Conservation (phyloP, 2,329 filamentous ascomycete species). For the Gremmenia infestans region DNA sequence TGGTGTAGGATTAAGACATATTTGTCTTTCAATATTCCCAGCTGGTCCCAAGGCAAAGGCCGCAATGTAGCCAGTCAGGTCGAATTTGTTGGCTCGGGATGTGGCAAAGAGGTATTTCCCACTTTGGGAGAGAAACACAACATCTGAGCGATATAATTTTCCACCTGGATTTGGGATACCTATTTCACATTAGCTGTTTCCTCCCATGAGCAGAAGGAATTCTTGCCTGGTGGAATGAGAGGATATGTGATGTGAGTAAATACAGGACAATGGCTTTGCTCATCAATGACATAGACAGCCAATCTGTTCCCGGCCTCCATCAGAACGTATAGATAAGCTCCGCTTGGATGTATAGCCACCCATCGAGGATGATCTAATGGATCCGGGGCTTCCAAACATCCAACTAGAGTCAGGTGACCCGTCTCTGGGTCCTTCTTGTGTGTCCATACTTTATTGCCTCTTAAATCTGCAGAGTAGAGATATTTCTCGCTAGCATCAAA, state of each 20-base stretch:
- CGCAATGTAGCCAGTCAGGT: constrained; percentile 75
- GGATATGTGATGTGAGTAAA: constrained; percentile 75
- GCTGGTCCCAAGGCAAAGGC: constrained; percentile 66
- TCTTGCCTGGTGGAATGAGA: constrained; percentile 67
- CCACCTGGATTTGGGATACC: constrained; percentile 30
- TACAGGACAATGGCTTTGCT: constrained; percentile 65
- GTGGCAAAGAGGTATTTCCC: constrained; percentile 78
- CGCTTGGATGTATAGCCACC: constrained; percentile 77
- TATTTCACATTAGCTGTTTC: constrained; percentile 17
- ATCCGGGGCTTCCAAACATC: constrained; percentile 65
- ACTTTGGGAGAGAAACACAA: constrained; percentile 67
- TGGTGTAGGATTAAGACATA: constrained; percentile 77
- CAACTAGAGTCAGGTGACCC: constrained; percentile 63
- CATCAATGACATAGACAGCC: constrained; percentile 76
- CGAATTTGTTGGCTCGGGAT: constrained; percentile 70
- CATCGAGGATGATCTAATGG: constrained; percentile 76
- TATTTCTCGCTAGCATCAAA: constrained; percentile 70
- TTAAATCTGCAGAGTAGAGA: constrained; percentile 75
- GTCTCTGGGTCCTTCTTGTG: constrained; percentile 63
- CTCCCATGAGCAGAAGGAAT: background rate
- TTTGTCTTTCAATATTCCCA: constrained; percentile 71
- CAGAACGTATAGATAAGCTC: constrained; percentile 75
- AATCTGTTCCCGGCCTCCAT: constrained; percentile 88
- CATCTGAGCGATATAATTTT: constrained; percentile 77
- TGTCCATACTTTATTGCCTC: constrained; percentile 77